Base-by-base conservation (phyloP, 345 rosid genomes). In the Cardamine resedifolia region DNA sequence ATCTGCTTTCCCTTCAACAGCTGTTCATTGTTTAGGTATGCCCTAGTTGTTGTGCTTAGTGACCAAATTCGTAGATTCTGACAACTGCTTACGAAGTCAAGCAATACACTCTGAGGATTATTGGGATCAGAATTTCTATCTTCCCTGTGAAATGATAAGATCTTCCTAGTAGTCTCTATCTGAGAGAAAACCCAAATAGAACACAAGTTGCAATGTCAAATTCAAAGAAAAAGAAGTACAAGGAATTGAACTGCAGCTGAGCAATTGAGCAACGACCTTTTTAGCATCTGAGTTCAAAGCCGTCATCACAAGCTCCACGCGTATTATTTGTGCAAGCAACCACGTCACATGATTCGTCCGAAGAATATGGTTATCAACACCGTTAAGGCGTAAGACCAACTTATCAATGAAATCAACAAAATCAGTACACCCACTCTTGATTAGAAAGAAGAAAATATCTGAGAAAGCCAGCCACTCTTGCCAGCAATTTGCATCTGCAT, bases 381-480 rank as follows among this genome's bases (percentile, higher is more conserved):
- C 90, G 44, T 88, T 78, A 63, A 91, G 87, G 45, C 92, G 86
- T 64, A 67, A 74, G 62, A 89, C 92, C 80, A 95, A 83, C 85
- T 95, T 91, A 79, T 95, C 97, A 80, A 95, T 88, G 82, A 91
- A 95, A 85, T 91, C 96, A 77, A 88, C 87, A 85, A 95, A 95
- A 81, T 91, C 99, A 36, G 91, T 86, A 67, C 99, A 91, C 50
- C 98, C 94, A 72, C 91, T 95, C 82, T 91, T 95, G 81, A 87
- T 77, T 18, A 95, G 89, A 76, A 91, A 88, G 83, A 75, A 90
- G 82, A 87, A 90, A 36, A 90, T 81, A 78, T 95, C 99, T 63
- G 98, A 90, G 85, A 95, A 95, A 82, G 87, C 89, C 64, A 95
- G 93, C 99, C 99, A 95, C 66, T 95, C 99, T 77, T 86, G 96